Evolutionary conservation across 2,329 filamentous ascomycete genomes (phyloP).

Genomic region (Exophiala spinifera): DNA sequence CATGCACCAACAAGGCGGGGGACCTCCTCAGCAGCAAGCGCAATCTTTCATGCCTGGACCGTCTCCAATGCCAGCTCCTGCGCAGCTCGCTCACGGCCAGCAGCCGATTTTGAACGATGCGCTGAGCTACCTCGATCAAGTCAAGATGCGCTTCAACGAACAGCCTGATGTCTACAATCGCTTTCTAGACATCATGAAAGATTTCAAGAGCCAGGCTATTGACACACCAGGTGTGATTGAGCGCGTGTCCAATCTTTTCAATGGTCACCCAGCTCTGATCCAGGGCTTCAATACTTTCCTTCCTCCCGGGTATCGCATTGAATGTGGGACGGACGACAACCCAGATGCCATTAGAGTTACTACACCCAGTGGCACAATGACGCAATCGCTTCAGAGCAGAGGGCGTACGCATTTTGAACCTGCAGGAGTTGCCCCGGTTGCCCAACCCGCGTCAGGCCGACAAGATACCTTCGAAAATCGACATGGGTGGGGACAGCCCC

Average conservation of each 20-base stretch:
- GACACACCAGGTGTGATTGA: constrained; percentile 98
- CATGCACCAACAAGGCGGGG: constrained; percentile 56
- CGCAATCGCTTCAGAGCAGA: constrained; percentile 70
- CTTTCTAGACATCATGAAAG: constrained; percentile 99
- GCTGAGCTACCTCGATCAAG: constrained; percentile 93
- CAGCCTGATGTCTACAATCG: constrained; percentile 96
- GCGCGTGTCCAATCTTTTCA: constrained; percentile 90
- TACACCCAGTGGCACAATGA: constrained; percentile 94
- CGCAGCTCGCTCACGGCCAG: constrained; percentile 69
- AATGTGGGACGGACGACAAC: constrained; percentile 89
- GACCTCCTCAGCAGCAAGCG: constrained; percentile 50
- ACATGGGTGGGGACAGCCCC: constrained; percentile 26
- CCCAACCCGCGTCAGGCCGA: constrained; percentile 8
- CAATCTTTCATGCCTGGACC: constrained; percentile 46
- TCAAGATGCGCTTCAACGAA: constrained; percentile 96
- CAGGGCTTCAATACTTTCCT: constrained; percentile 98
- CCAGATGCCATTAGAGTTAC: constrained; percentile 96
- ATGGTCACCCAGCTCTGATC: constrained; percentile 90
- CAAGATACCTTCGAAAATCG: constrained; percentile 25
- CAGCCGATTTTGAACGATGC: constrained; percentile 82
- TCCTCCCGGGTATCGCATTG: constrained; percentile 91
- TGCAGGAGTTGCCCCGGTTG: constrained; percentile 28
- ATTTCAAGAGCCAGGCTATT: constrained; percentile 98
- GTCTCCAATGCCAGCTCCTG: constrained; percentile 49
- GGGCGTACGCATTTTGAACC: constrained; percentile 31